phyloP scores from a whole-genome alignment of 179 eudicot species.

The Silene noctiflora region DNA sequence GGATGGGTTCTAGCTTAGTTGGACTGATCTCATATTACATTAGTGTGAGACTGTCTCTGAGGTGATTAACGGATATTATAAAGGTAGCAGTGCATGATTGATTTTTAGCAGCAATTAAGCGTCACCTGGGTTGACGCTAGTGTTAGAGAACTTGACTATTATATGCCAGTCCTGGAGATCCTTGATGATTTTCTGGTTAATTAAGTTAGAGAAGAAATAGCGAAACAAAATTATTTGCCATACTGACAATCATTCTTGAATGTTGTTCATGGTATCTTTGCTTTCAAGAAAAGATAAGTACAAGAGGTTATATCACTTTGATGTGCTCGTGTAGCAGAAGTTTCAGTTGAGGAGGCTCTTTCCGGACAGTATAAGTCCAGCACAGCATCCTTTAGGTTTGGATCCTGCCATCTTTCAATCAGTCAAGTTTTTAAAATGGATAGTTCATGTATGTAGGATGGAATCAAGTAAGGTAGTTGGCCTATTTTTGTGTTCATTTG shows the following conservation, averaged over 20 bases:
- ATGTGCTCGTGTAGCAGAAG: constrained; percentile 23
- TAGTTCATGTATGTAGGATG: constrained; percentile 11
- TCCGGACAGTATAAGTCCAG: constrained; percentile 32
- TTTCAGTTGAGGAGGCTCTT: constrained; percentile 47
- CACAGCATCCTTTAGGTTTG: constrained; percentile 50
- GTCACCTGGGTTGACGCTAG: not conserved
- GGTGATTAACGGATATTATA: not conserved
- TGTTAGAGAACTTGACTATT: not conserved
- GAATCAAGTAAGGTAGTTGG: constrained; percentile 6
- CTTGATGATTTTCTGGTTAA: not conserved
- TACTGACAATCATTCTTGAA: not conserved
- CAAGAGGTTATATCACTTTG: not conserved
- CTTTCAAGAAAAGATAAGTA: constrained; percentile 10
- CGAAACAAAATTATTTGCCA: not conserved
- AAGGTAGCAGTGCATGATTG: not conserved
- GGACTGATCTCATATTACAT: not conserved
- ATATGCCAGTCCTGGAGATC: constrained; percentile 8
- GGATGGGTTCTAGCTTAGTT: not conserved
- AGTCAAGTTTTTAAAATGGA: constrained; percentile 27
- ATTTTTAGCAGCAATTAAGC: not conserved
- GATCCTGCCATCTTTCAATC: constrained; percentile 49
- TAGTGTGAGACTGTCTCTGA: not conserved
- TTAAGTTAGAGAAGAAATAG: constrained; percentile 3
- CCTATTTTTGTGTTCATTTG: constrained; percentile 18
- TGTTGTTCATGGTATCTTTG: not conserved